Evolutionary conservation across 1,139 yeast species (phyloP).

Genomic region (Scheffersomyces lignicola): DNA sequence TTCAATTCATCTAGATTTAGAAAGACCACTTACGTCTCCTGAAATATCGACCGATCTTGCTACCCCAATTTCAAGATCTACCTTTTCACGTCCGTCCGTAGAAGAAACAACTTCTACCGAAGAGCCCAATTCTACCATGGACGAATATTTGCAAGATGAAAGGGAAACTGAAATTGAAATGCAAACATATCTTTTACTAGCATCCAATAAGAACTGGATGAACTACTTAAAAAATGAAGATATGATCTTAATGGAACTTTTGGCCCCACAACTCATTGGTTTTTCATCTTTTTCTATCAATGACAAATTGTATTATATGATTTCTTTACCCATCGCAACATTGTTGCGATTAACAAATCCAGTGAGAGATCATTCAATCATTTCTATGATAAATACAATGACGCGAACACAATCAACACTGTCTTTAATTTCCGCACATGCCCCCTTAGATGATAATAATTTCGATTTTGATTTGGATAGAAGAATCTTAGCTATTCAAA

Average conservation of each 20-base stretch:
- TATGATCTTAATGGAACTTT: conserved; percentile 22
- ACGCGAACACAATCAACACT: conserved; percentile 4
- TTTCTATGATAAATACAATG: conserved; percentile 8
- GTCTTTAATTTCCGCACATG: neutral
- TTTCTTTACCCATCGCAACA: conserved; percentile 46
- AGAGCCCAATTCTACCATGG: neutral
- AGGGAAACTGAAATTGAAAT: conserved; percentile 4
- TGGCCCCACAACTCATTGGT: conserved; percentile 15
- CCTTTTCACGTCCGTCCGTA: neutral
- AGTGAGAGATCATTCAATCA: conserved; percentile 29
- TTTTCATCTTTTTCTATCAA: conserved; percentile 9
- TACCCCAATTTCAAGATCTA: neutral
- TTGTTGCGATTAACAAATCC: conserved; percentile 51
- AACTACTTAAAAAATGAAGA: conserved; percentile 5
- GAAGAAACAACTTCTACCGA: neutral
- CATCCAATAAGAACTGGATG: conserved; percentile 3
- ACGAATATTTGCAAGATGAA: conserved; percentile 2
- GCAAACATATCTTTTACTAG: conserved; percentile 2
- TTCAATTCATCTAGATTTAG: conserved; percentile 11
- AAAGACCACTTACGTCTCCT: conserved; percentile 19
- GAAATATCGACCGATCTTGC: conserved; percentile 6
- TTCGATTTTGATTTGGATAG: conserved; percentile 21
- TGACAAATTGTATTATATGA: conserved; percentile 21
- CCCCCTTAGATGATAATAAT: conserved; percentile 8
- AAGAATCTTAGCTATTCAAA: conserved; percentile 19